phyloP scores from a whole-genome alignment of 2,329 filamentous ascomycete species.

The Paramyrothecium roridum region DNA sequence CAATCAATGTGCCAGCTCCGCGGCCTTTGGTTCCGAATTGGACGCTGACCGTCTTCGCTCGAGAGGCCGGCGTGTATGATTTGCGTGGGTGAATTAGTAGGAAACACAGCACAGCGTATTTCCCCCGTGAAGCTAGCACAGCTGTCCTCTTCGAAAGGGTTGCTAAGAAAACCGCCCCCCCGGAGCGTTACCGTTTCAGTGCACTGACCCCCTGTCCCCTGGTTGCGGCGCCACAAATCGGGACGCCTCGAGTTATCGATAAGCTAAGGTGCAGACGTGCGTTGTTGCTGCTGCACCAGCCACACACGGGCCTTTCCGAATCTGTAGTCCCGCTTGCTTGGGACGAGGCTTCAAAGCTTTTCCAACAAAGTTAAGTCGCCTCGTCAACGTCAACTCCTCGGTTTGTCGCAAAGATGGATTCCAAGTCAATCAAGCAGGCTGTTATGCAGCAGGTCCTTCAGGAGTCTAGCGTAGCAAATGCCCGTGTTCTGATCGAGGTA shows the following conservation, averaged over 20 bases:
- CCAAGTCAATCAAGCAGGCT: constrained; percentile 54
- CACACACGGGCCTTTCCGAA: neutral
- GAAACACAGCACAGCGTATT: neutral
- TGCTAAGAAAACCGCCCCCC: neutral
- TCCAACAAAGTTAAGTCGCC: constrained; percentile 3
- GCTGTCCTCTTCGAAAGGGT: constrained; percentile 16
- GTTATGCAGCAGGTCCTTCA: constrained; percentile 64
- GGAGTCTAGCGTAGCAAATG: constrained; percentile 66
- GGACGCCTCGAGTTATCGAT: too few species aligned
- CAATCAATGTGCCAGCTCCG: neutral
- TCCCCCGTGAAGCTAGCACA: constrained; percentile 8
- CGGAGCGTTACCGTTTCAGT: neutral
- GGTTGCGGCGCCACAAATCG: too few species aligned
- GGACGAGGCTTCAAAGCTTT: constrained; percentile 9
- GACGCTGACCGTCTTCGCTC: neutral
- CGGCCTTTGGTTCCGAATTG: neutral
- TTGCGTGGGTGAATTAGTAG: neutral
- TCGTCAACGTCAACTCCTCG: constrained; percentile 7
- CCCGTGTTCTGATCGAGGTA: constrained; percentile 67
- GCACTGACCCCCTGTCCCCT: neutral
- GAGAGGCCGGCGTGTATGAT: neutral
- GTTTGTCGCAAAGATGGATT: constrained; percentile 46
- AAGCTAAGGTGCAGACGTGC: neutral
- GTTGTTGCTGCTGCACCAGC: neutral
- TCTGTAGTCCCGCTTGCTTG: constrained; percentile 8